phyloP scores from a whole-genome alignment of 139 green algal species.

The Zygnema circumcarinatum region DNA sequence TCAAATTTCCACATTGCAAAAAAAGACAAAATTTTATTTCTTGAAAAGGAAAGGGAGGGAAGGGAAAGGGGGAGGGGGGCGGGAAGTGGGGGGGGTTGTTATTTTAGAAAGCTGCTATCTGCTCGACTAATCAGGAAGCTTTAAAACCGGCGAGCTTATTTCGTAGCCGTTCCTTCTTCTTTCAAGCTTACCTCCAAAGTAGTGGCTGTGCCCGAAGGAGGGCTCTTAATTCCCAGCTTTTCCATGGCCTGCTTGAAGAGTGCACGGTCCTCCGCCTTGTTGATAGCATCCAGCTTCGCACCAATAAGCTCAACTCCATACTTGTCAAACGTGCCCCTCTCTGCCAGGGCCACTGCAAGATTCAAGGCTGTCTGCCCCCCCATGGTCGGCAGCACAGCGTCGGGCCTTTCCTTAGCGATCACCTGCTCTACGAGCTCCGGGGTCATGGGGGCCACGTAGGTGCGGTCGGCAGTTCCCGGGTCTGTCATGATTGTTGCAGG shows the following conservation, averaged over 20 bases:
- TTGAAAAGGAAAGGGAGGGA: background rate
- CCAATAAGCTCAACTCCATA: constrained; percentile 94
- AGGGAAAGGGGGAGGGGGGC: too few relatives aligned
- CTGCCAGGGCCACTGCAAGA: constrained; percentile 90
- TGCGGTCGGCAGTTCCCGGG: constrained; percentile 93
- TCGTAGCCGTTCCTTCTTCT: background rate
- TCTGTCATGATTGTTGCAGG: constrained; percentile 99
- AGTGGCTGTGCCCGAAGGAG: constrained; percentile 65
- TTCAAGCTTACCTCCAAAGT: constrained; percentile 65
- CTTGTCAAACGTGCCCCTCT: constrained; percentile 71
- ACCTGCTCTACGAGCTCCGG: constrained; percentile 61
- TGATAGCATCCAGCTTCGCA: constrained; percentile 97
- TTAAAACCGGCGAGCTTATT: background rate
- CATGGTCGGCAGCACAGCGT: constrained; percentile 99
- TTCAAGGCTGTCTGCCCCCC: constrained; percentile 98
- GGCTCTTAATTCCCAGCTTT: constrained; percentile 64
- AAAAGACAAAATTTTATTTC: background rate
- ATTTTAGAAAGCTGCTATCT: background rate
- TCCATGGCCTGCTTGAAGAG: constrained; percentile 92
- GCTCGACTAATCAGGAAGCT: background rate
- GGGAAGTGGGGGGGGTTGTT: too few relatives aligned
- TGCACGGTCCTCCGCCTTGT: constrained; percentile 95
- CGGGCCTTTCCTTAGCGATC: constrained; percentile 80
- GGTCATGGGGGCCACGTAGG: constrained; percentile 98
- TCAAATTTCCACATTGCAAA: background rate